Base-by-base conservation (phyloP, 139 green algal genomes). In the Chlamydomonas incerta region DNA sequence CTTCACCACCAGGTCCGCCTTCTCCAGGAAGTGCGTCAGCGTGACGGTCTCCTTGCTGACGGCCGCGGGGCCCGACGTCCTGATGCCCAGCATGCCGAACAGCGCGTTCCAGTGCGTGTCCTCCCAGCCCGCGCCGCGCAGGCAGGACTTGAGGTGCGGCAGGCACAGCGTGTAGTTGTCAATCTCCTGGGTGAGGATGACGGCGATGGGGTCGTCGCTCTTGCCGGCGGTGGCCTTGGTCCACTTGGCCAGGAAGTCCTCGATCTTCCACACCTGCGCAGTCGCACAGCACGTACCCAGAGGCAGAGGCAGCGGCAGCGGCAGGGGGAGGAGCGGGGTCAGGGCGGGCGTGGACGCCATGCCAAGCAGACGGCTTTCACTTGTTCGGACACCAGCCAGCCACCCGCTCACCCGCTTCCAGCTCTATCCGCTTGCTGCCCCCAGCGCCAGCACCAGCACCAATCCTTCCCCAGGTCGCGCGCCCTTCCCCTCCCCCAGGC, bases 171-270 rank as follows among this genome's bases (percentile, higher is more conserved):
- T 89, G 83, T 91, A 91, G 62, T 75, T 87, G 47, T 95, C 88
- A 31, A 95, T 92, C 72, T 96, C 91, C 74, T 91, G 89, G 23
- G 92, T 69, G 62, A 95, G 77, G 82, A 94, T 93, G 68, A 94
- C 28, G 29, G 88, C 89, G 34, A 96, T 92, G 46, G 92, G 72
- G 74, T 95, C 90, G 4, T 88, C 83, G 24, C 85, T 83, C 29
- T 62, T 82, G 55, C 87, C 81, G n/a, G 87, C 80, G 2, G 79
- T 90, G 33, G 60, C 70, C 83, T 93, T 93, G 71, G 63, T 72
- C 94, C 95, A 98, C 75, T 96, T 95, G 60, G 82, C 67, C 46
- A 97, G 79, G 88, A 97, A 97, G 88, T 98, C 95, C 70, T 98
- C 95, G 4, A 98, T 89, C 83, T 94, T 94, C 89, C 89, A 94